Base-by-base conservation (phyloP, 441 rosid genomes). In the Erysimum pusillum region DNA sequence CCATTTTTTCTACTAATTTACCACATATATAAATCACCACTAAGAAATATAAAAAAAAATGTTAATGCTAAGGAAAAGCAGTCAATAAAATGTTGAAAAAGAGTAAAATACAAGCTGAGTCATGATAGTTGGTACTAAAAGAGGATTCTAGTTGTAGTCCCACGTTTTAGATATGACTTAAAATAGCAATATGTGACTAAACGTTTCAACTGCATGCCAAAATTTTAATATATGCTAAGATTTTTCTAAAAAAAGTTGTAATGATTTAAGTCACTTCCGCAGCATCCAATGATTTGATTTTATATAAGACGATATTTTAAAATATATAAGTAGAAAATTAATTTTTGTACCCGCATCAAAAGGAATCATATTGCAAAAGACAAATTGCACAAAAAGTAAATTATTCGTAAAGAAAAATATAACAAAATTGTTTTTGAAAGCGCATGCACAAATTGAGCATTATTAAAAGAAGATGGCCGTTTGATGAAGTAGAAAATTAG, bases 91-190 rank as follows among this genome's bases (percentile, higher is more conserved):
- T 66, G 52, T 67, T 58, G 22, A 38, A 20, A 57, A 57, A 10
- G 44, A 34, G 6, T 60, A 6, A 1, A 22, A 7, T 22, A 60
- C 31, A 28, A 28, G 31, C 15, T 35, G 14, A 36, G 53, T 49
- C 28, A 36, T 48, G 15, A 25, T 58, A 59, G 63, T 67, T 39
- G 63, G 79, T 60, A 12, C 31, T 20, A 13, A 48, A 48, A 67
- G 28, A 58, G 34, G 35, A 36, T 74, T 22, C 15, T 51, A 59
- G 45, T 31, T 13, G 17, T 46, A 49, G 17, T 61, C 38, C 48
- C 74, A 75, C 63, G 69, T 68, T 75, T 75, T 75, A 52, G 63
- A 67, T 10, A 67, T 75, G 74, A 36, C 66, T 25, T 12, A 66
- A 7, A 32, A 66, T 54, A 22, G 59, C 52, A 66, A 58, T 58